Conservation (phyloP, 2,329 filamentous ascomycete species). For the Aciculosporium take region DNA sequence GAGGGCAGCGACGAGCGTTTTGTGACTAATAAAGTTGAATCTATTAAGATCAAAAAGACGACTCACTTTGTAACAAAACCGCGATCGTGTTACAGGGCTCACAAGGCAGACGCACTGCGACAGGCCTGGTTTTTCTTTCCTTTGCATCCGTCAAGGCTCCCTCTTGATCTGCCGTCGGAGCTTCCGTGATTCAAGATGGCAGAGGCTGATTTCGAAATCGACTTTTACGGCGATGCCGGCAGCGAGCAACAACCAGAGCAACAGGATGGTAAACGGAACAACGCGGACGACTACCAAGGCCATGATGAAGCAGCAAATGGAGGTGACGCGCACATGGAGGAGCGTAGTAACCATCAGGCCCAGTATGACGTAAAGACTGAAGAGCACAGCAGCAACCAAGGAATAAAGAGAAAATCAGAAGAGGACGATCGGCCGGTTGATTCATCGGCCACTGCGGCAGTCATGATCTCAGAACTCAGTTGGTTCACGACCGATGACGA, state of each 20-base stretch:
- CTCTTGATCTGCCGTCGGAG: not conserved
- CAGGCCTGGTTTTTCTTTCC: not conserved
- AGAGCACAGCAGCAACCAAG: conserved; percentile 23
- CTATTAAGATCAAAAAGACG: conserved; percentile 1
- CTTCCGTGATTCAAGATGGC: conserved; percentile 36
- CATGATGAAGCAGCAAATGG: conserved; percentile 23
- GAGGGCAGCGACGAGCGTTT: not conserved
- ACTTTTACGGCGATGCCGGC: conserved; percentile 51
- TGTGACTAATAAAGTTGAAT: conserved; percentile 3
- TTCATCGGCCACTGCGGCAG: conserved; percentile 47
- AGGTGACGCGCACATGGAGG: conserved; percentile 20
- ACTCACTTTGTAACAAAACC: not conserved
- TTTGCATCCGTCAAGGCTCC: conserved; percentile 1
- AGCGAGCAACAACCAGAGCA: conserved; percentile 25
- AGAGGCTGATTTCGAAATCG: conserved; percentile 59
- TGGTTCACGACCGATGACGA: conserved; percentile 99
- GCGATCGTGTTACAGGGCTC: not conserved
- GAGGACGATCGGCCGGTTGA: conserved; percentile 46
- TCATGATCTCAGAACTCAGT: conserved; percentile 78
- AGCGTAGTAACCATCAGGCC: conserved; percentile 14
- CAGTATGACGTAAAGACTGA: conserved; percentile 13
- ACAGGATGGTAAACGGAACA: conserved; percentile 22
- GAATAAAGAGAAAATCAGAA: conserved; percentile 45
- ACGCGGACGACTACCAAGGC: conserved; percentile 11
- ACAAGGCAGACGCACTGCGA: not conserved